These are phyloP conservation scores for Dioscorea dumetorum DNA, from an alignment of 106 monocot genomes.

Conservation along the genomic window DNA sequence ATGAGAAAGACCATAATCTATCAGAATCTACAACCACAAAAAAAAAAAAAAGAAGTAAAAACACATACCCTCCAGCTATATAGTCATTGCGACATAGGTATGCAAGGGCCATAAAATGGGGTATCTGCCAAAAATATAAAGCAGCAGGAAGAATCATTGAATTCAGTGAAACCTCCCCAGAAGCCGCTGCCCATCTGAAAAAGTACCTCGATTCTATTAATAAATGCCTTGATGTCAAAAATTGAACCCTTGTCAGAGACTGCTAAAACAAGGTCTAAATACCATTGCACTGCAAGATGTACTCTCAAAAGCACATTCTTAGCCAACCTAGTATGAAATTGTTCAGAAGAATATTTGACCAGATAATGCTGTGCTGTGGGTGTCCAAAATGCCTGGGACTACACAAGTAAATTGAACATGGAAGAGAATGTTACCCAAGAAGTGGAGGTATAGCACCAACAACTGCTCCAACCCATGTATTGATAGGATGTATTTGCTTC, in stretches of 20 bases:
- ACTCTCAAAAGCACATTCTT: no score
- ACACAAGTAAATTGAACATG: neutral
- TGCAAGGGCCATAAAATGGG: constrained; percentile 98
- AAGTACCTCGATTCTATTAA: neutral
- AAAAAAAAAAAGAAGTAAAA: neutral
- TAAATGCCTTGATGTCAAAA: no score
- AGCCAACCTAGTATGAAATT: no score
- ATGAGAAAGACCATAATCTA: neutral
- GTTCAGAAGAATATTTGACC: no score
- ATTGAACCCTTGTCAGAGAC: no score
- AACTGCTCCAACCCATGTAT: constrained; percentile 99
- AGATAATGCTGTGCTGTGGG: no score
- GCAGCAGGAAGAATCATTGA: constrained; percentile 92
- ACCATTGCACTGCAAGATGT: no score
- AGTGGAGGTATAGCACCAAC: constrained; percentile 99
- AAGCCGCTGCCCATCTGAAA: constrained; percentile 86
- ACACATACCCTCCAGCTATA: constrained; percentile 80
- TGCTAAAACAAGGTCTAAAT: no score
- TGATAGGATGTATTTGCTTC: constrained; percentile 91
- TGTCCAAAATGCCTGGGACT: no score
- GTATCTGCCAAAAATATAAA: constrained; percentile 97
- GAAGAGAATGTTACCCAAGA: constrained; percentile 55
- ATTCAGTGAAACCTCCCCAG: constrained; percentile 66
- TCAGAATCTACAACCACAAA: neutral
- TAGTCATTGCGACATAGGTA: constrained; percentile 93